Percentiles rank a stretch among this genome's conserved stretches.
phyloP scores from a whole-genome alignment of 345 rosid species.

The Arabidopsis suecica region DNA sequence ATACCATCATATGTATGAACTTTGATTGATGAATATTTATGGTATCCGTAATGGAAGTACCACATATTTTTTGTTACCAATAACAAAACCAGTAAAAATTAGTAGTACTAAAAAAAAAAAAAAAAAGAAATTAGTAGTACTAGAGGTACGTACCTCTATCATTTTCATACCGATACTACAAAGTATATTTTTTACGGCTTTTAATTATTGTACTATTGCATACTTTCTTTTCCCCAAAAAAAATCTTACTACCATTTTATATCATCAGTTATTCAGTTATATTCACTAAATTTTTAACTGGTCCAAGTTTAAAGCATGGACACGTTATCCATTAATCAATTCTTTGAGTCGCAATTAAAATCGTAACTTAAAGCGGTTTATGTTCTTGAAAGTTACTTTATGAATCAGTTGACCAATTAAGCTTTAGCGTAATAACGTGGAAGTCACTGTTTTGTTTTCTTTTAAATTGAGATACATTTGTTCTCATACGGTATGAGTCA shows the following conservation, averaged over 20 bases:
- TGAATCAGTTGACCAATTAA: conserved; percentile 25
- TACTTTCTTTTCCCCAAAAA: not conserved
- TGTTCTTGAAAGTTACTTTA: conserved; percentile 26
- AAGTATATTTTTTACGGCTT: not conserved
- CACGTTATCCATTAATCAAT: conserved; percentile 27
- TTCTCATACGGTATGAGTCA: not conserved
- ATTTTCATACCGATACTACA: too few relatives aligned
- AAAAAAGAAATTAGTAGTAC: too few relatives aligned
- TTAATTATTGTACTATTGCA: not conserved
- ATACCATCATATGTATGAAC: not conserved
- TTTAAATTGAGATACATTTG: not conserved
- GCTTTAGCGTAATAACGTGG: conserved; percentile 7
- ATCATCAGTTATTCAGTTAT: not conserved
- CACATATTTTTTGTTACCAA: not conserved
- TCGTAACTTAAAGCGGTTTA: conserved; percentile 20
- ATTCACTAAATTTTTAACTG: not conserved
- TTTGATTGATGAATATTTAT: too few relatives aligned
- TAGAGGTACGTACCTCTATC: not conserved
- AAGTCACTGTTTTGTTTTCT: conserved; percentile 1
- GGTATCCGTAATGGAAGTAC: too few relatives aligned
- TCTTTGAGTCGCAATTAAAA: not conserved
- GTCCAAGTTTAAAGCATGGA: conserved; percentile 1
- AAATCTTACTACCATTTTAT: not conserved
- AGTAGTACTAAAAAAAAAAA: too few relatives aligned
- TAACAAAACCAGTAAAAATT: not conserved